Percentiles rank a stretch among this genome's conserved stretches.
These are phyloP conservation scores for Alternaria angustiovoidea DNA, from an alignment of 2,329 filamentous ascomycete species.

Conservation along the genomic window DNA sequence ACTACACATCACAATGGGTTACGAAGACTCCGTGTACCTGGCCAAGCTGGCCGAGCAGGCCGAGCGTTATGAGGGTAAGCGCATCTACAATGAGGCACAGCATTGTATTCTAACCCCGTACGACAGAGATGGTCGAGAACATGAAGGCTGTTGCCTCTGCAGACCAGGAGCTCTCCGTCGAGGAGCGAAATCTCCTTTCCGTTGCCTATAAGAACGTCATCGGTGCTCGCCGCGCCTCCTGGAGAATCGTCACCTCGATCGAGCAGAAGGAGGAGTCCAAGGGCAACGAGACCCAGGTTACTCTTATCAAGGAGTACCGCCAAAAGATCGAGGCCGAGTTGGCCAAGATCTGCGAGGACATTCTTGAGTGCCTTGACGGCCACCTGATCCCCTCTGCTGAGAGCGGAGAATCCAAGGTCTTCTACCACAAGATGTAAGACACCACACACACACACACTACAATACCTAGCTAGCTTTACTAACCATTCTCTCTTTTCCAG, in stretches of 20 bases:
- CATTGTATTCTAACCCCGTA: constrained; percentile 25
- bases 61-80: constrained; percentile 96
- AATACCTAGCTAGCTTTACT: constrained; percentile 11
- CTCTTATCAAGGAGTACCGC: constrained; percentile 96
- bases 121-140: constrained; percentile 97
- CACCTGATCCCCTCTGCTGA: constrained; percentile 93
- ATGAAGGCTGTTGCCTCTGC: constrained; percentile 98
- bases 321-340: constrained; percentile 98
- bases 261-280: constrained; percentile 99
- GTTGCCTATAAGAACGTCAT: constrained; percentile 99
- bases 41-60: constrained; percentile 99
- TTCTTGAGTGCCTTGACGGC: constrained; percentile 92
- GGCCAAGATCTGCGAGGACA: constrained; percentile 96
- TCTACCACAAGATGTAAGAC: constrained; percentile 97
- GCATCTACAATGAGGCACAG: constrained; percentile 10
- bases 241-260: constrained; percentile 98
- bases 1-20: constrained; percentile 78
- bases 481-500: constrained; percentile 58
- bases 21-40: constrained; percentile 99
- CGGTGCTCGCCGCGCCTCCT: constrained; percentile 93
- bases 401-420: constrained; percentile 98
- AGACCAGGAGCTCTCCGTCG: constrained; percentile 71
- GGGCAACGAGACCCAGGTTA: constrained; percentile 90
- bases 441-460: not conserved
- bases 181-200: constrained; percentile 96